Evolutionary conservation across 306 rosid species (phyloP).

Genomic region (Abrus precatorius): DNA sequence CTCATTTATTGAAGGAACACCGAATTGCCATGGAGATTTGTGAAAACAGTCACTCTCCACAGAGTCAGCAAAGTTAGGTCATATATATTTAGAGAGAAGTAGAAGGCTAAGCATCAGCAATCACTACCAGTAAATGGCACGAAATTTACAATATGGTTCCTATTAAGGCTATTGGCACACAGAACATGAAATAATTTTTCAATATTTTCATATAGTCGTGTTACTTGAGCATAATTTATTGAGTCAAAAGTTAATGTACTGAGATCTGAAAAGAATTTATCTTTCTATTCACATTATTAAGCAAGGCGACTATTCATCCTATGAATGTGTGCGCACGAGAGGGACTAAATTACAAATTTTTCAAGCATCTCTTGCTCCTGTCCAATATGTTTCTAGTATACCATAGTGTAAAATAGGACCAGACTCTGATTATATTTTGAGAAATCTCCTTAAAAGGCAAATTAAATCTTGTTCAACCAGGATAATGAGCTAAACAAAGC

Average conservation of each 20-base stretch:
- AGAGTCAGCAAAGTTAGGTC: slow-evolving; percentile 31
- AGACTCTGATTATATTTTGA: not conserved
- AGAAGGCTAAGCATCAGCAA: slow-evolving; percentile 29
- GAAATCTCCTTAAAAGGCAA: not conserved
- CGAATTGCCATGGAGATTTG: slow-evolving; percentile 25
- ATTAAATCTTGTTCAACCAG: not conserved
- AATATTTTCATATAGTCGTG: not conserved
- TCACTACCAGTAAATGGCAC: slow-evolving; percentile 20
- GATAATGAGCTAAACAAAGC: not conserved
- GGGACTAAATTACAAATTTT: not conserved
- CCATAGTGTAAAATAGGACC: not conserved
- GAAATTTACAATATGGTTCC: slow-evolving; percentile 4
- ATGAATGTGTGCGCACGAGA: not conserved
- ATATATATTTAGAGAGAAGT: slow-evolving; percentile 9
- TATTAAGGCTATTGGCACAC: not conserved
- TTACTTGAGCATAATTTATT: slow-evolving; percentile 2
- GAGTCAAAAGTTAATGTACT: not conserved
- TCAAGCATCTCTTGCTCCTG: not conserved
- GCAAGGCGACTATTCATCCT: not conserved
- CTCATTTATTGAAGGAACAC: slow-evolving; percentile 45
- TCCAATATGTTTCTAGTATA: not conserved
- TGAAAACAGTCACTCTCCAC: slow-evolving; percentile 9
- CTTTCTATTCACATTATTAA: not conserved
- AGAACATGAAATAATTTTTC: not conserved
- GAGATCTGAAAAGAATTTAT: not conserved